Base-by-base conservation (phyloP, 371 early-diverging fungal genomes). In the Rhizopus sp. region DNA sequence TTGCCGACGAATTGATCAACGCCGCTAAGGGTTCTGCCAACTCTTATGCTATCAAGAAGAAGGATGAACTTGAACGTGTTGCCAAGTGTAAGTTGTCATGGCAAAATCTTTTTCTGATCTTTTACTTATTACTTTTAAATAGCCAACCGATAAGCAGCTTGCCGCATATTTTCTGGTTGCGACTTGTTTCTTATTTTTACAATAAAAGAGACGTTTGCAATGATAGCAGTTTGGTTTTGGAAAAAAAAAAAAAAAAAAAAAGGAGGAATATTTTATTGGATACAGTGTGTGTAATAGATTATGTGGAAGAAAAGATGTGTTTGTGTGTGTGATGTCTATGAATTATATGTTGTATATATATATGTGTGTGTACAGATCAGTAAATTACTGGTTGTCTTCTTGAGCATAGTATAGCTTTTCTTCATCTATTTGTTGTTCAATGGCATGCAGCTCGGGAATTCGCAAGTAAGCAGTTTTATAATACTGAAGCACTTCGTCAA, bases 1-100 rank as follows among this genome's bases (percentile, higher is more conserved):
- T 99, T 66, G 99, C 99, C 73, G 99, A 99, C 83, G 99, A 99
- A 84, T 89, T 99, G 74, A 99, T 99, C 88, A 98, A 97, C 86
- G 99, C 99, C 63, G 93, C 95, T 72, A 95, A 87, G 77, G 98
- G 98, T 65, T 96, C 97, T 54, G 94, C 97, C 80, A 97, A 97
- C 95, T 94, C 95, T 53, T 98, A 97, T 74, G 99, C 97, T 75
- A 98, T 97, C 90, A 96, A 99, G 93, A 99, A 99, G 95, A 99
- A 98, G 95, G 99, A 99, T 82, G 99, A 99, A 85, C 87, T 99
- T 57, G 99, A 82, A 47, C 82, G 82, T 78, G 82, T 82, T 69
- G 82, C 82, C 71, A 82, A 82, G 78, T 78, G 69, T 72, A 72
- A 77, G 71, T 62, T 40, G 3, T 38, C 7, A 23, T 23, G 23